These are phyloP conservation scores for Dalbergia oliveri DNA, from an alignment of 306 rosid species.

Conservation along the genomic window DNA sequence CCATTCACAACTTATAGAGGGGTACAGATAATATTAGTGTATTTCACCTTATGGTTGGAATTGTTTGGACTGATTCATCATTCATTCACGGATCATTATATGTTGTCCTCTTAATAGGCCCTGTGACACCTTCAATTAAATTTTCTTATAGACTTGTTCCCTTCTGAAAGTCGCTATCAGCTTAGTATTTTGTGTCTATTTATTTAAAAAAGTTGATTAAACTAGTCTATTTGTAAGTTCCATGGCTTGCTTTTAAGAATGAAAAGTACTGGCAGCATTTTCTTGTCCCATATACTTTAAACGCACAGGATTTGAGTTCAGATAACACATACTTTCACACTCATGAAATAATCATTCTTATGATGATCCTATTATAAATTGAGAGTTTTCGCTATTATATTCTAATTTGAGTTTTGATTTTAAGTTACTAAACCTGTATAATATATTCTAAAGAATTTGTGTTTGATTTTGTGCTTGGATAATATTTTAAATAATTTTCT, in stretches of 20 bases:
- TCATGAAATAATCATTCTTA: neutral
- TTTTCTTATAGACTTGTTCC: neutral
- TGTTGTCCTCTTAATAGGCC: neutral
- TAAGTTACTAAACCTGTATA: neutral
- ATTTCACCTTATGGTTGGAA: too few species aligned
- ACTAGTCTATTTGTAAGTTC: neutral
- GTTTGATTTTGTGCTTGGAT: too few species aligned
- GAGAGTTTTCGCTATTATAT: neutral
- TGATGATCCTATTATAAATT: neutral
- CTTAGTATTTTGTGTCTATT: neutral
- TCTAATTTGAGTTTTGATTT: neutral
- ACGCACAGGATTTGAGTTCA: neutral
- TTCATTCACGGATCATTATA: constrained; percentile 39
- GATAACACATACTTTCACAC: neutral
- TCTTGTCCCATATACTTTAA: neutral
- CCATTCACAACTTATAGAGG: neutral
- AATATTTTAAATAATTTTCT: too few species aligned
- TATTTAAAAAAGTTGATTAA: neutral
- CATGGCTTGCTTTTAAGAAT: neutral
- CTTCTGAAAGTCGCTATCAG: neutral
- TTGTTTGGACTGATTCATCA: constrained; percentile 9
- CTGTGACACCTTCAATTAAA: neutral
- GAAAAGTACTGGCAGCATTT: neutral
- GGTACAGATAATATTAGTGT: too few species aligned
- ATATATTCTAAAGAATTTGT: neutral